Evolutionary conservation across 2,329 filamentous ascomycete species (phyloP).

Genomic region (Penicillium fuscoglaucum): DNA sequence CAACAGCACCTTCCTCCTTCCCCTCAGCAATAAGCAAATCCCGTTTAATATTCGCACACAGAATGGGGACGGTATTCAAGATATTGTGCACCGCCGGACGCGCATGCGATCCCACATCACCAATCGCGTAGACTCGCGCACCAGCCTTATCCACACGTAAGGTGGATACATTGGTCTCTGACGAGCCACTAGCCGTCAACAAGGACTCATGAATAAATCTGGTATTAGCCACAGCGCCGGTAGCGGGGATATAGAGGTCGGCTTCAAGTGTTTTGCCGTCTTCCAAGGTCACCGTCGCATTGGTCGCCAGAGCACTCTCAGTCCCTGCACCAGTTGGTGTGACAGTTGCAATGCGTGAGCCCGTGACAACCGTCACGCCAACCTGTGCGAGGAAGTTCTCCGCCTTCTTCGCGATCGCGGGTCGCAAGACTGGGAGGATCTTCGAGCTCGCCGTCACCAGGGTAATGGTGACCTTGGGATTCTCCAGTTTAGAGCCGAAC

Average conservation of each 20-base stretch:
- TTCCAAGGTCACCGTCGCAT: constrained; percentile 41
- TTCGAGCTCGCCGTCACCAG: constrained; percentile 41
- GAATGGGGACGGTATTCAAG: constrained; percentile 43
- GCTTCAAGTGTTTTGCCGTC: constrained; percentile 43
- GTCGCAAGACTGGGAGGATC: constrained; percentile 46
- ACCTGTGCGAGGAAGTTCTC: constrained; percentile 47
- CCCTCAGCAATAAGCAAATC: constrained; percentile 45
- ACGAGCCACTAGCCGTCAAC: constrained; percentile 34
- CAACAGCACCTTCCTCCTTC: not conserved
- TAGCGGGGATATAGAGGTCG: constrained; percentile 53
- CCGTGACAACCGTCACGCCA: constrained; percentile 51
- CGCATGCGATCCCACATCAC: constrained; percentile 46
- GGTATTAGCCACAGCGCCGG: constrained; percentile 47
- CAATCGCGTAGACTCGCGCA: constrained; percentile 49
- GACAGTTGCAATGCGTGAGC: constrained; percentile 40
- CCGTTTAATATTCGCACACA: constrained; percentile 52
- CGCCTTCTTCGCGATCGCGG: constrained; percentile 32
- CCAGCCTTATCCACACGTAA: constrained; percentile 42
- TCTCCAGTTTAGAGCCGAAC: constrained; percentile 29
- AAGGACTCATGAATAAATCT: constrained; percentile 38
- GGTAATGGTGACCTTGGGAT: constrained; percentile 47
- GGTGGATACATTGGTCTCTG: constrained; percentile 41
- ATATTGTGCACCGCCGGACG: constrained; percentile 48
- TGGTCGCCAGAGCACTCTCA: constrained; percentile 23
- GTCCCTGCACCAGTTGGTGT: constrained; percentile 33